Evolutionary conservation across 2,329 filamentous ascomycete species (phyloP).

Genomic region (Colletotrichum aenigma): DNA sequence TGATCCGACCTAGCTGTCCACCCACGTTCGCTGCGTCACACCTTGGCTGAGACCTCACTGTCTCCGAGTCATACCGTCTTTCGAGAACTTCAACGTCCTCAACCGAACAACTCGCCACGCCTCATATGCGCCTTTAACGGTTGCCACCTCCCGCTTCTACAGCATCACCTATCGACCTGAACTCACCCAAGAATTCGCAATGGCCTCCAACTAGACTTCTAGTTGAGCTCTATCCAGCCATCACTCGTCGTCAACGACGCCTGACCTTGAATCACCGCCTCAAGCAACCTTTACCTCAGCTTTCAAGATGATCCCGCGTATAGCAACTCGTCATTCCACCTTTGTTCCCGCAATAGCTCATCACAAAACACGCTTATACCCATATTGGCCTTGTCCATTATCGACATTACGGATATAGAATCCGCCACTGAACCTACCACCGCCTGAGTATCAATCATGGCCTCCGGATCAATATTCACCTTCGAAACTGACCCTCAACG

Average conservation of each 20-base stretch:
- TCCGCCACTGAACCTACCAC: neutral
- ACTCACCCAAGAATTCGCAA: neutral
- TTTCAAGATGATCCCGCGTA: conserved; percentile 21
- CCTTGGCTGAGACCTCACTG: neutral
- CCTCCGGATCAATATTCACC: conserved; percentile 95
- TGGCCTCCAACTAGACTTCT: conserved; percentile 9
- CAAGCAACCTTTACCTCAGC: neutral
- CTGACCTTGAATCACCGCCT: neutral
- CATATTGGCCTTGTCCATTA: neutral
- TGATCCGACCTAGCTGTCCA: neutral
- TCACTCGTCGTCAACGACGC: neutral
- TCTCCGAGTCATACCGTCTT: conserved; percentile 1
- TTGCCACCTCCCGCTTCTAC: neutral
- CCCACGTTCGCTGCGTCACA: conserved; percentile 10
- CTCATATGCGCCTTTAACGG: neutral
- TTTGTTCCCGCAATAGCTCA: conserved; percentile 6
- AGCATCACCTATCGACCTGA: neutral
- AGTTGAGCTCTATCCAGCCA: neutral
- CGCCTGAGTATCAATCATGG: conserved; percentile 57
- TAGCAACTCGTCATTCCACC: conserved; percentile 6
- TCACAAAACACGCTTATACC: neutral
- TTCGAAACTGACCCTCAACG: conserved; percentile 87
- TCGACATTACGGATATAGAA: neutral
- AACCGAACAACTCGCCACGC: neutral
- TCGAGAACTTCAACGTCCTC: neutral